phyloP scores from a whole-genome alignment of 2,329 filamentous ascomycete species.

The Arachnomyces sp. region DNA sequence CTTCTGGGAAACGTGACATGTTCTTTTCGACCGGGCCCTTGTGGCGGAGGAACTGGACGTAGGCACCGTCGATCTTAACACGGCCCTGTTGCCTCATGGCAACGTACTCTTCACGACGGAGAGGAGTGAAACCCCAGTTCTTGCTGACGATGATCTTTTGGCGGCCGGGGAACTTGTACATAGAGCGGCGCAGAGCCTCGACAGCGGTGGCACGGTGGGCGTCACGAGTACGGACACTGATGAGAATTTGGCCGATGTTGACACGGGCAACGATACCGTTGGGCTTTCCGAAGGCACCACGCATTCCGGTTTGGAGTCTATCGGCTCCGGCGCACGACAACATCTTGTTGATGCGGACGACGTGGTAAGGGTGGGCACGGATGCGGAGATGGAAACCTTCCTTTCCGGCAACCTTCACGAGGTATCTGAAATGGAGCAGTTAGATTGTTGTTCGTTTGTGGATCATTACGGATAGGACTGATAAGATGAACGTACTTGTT shows the following conservation, averaged over 20 bases:
- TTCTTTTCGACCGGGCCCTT: conserved; percentile 79
- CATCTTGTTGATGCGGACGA: conserved; percentile 99
- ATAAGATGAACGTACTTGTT: conserved; percentile 66
- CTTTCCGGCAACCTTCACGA: conserved; percentile 62
- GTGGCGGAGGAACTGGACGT: conserved; percentile 98
- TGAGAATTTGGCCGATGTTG: conserved; percentile 99
- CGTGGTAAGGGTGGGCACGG: conserved; percentile 97
- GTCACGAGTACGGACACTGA: conserved; percentile 96
- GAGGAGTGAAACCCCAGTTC: conserved; percentile 99
- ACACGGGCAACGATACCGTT: conserved; percentile 98
- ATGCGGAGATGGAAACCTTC: conserved; percentile 65
- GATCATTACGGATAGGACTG: not conserved
- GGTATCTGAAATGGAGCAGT: conserved; percentile 43
- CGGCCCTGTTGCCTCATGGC: conserved; percentile 87
- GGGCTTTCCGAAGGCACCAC: conserved; percentile 99
- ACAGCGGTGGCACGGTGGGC: conserved; percentile 84
- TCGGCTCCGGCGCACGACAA: conserved; percentile 99
- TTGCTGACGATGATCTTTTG: conserved; percentile 99
- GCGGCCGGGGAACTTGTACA: conserved; percentile 99
- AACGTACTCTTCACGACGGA: conserved; percentile 95
- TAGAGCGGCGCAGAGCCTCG: conserved; percentile 96
- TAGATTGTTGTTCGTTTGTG: not conserved
- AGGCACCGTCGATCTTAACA: conserved; percentile 96
- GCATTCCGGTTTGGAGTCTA: conserved; percentile 99
- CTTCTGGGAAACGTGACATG: conserved; percentile 90